A percentile compares a stretch with the other conserved stretches of the same genome.
Conservation (phyloP, 148 eudicot genomes). For the Fallopia convolvulus region DNA sequence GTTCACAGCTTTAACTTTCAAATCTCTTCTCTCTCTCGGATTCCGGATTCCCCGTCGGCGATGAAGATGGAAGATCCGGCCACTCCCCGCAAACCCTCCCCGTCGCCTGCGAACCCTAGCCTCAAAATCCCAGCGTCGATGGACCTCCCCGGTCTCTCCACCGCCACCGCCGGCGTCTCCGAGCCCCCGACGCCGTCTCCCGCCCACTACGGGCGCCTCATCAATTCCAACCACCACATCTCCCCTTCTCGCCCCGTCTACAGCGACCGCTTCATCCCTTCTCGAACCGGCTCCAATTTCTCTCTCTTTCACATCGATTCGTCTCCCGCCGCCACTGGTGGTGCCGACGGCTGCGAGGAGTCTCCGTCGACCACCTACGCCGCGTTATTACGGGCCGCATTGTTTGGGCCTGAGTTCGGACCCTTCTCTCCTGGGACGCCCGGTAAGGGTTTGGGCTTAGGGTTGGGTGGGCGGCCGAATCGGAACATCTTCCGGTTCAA, state of each 20-base stretch:
- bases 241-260: slow-evolving; percentile 59
- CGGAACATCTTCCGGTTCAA: slow-evolving; percentile 69
- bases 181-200: slow-evolving; percentile 18
- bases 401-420: slow-evolving; percentile 91
- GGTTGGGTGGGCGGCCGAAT: slow-evolving; percentile 14
- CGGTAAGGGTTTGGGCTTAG: slow-evolving; percentile 26
- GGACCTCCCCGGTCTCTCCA: slow-evolving; percentile 18
- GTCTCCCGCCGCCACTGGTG: slow-evolving; percentile 15
- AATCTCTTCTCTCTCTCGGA: not conserved
- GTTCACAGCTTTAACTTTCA: not conserved
- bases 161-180: slow-evolving; percentile 11
- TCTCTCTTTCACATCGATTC: slow-evolving; percentile 47
- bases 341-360: slow-evolving; percentile 28
- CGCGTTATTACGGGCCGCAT: slow-evolving; percentile 45
- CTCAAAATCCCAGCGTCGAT: not conserved
- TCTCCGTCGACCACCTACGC: slow-evolving; percentile 34
- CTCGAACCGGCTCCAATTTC: slow-evolving; percentile 68
- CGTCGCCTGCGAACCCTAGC: not conserved
- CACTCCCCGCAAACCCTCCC: not conserved
- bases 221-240: slow-evolving; percentile 39
- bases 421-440: slow-evolving; percentile 43
- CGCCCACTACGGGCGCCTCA: slow-evolving; percentile 23
- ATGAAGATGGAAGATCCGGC: not conserved
- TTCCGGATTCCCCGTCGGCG: not conserved
- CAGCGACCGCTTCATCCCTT: slow-evolving; percentile 85